Base-by-base conservation (phyloP, 768 basidiomycete species). In the Sistotremastrum suecicum region DNA sequence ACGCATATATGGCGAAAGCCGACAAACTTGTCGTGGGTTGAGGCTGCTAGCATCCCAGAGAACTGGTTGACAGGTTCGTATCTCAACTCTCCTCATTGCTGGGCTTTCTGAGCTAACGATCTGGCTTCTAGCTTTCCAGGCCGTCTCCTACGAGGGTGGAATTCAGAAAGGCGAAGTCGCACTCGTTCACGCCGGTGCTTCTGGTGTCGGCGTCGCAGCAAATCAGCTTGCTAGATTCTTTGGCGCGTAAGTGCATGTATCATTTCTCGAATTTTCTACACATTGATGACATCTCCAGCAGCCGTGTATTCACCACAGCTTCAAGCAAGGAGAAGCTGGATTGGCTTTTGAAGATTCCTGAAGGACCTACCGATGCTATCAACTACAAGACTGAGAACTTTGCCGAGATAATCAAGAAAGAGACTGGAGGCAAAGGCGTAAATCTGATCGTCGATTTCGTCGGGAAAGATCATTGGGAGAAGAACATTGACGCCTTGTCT, bases 331-430 rank as follows among this genome's bases (percentile, higher is more conserved):
- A 83, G 35, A 95, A 95, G 62, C 71, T 90, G 41, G 71, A 81
- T 45, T 88, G 75, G 73, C 66, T 91, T 34, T 65, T 83, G 28
- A 68, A 65, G 37, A 63, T 86, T 5, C 75, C 77, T 28, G 74
- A 70, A 52, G 79, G 82, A 45, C 72, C 83, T 40, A 88, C 84
- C 0, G 73, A 86, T 56, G 76, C 69, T 20, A 77, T 81, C 44
- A 91, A 92, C 62, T 92, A 94, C 66, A 88, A 78, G 57, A 83
- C 75, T 4, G 67, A 85, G 53, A 76, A 90, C 57, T 95, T 95
- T 56, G 74, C 80, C 5, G 67, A 74, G 34, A 77, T 76, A 43
- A 77, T 85, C 12, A 80, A 81, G 62, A 69, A 73, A 48, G 70
- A 71, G 11, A 91, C 86, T 0, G 62, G 65, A 31, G 71, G 71